Evolutionary conservation across 495 filamentous ascomycete genomes (phyloP).

Genomic region (Talaromyces liani): DNA sequence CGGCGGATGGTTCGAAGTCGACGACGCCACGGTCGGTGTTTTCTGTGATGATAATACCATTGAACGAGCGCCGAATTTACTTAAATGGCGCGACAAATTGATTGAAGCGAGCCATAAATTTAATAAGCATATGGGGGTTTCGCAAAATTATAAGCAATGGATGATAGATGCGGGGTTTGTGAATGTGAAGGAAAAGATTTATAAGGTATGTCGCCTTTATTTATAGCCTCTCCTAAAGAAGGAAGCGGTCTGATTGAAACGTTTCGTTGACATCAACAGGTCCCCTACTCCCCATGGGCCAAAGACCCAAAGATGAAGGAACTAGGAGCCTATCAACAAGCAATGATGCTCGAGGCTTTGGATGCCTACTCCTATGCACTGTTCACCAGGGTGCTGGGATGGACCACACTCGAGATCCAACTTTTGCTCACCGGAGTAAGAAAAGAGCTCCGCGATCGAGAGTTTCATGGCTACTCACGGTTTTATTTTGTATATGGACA

Average conservation of each 20-base stretch:
- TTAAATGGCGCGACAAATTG: slow-evolving; percentile 18
- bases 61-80: slow-evolving; percentile 20
- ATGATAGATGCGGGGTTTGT: slow-evolving; percentile 27
- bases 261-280: neutral
- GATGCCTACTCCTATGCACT: slow-evolving; percentile 18
- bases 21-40: slow-evolving; percentile 25
- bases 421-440: slow-evolving; percentile 36
- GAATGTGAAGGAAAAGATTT: slow-evolving; percentile 22
- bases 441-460: slow-evolving; percentile 34
- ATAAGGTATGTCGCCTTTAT: slow-evolving; percentile 12
- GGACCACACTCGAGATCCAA: slow-evolving; percentile 39
- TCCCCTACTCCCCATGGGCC: slow-evolving; percentile 24
- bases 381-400: slow-evolving; percentile 37
- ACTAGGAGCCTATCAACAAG: slow-evolving; percentile 17
- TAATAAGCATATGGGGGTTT: slow-evolving; percentile 22
- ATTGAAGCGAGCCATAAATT: slow-evolving; percentile 14
- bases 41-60: slow-evolving; percentile 27
- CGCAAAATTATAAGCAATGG: slow-evolving; percentile 21
- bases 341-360: slow-evolving; percentile 19
- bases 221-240: neutral
- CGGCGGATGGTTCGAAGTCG: slow-evolving; percentile 35
- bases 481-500: slow-evolving; percentile 10
- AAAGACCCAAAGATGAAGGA: slow-evolving; percentile 26
- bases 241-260: neutral
- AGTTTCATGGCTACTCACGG: slow-evolving; percentile 27